phyloP scores from a whole-genome alignment of 1,284 basidiomycete genomes.

The Kwoniella shivajii region DNA sequence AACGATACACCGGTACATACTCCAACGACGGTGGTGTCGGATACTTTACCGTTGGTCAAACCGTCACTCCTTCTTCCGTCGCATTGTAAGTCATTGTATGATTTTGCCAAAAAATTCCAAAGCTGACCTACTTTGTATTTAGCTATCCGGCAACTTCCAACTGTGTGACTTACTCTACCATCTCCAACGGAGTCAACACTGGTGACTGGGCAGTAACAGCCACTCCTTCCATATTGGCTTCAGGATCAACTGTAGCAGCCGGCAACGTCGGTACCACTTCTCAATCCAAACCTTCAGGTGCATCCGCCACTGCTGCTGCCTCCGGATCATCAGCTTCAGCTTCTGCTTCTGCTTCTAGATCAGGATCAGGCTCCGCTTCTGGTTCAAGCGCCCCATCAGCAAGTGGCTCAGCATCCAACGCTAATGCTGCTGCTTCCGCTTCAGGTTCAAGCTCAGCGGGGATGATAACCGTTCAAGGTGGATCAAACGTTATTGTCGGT shows the following conservation, averaged over 20 bases:
- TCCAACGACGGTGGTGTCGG: slow-evolving; percentile 27
- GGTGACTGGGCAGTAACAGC: slow-evolving; percentile 42
- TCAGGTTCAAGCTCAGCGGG: neutral
- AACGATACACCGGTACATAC: slow-evolving; percentile 53
- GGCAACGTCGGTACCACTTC: slow-evolving; percentile 32
- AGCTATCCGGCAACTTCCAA: slow-evolving; percentile 50
- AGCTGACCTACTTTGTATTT: slow-evolving; percentile 2
- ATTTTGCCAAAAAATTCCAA: neutral
- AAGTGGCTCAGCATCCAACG: slow-evolving; percentile 6
- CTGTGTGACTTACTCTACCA: slow-evolving; percentile 52
- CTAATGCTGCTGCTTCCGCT: neutral
- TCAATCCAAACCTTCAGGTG: slow-evolving; percentile 16
- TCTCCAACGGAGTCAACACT: slow-evolving; percentile 49
- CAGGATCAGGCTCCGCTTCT: slow-evolving; percentile 7
- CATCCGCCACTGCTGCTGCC: slow-evolving; percentile 13
- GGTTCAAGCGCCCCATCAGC: neutral
- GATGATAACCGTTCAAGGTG: neutral
- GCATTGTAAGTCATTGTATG: slow-evolving; percentile 25
- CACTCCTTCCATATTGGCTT: slow-evolving; percentile 29
- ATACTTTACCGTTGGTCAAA: slow-evolving; percentile 43
- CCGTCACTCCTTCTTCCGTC: slow-evolving; percentile 42
- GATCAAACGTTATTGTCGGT: slow-evolving; percentile 10
- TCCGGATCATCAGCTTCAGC: slow-evolving; percentile 11
- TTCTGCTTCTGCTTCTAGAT: slow-evolving; percentile 8
- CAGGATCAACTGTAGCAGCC: slow-evolving; percentile 25